Base-by-base conservation (phyloP, 306 rosid genomes). In the Senna siamea region DNA sequence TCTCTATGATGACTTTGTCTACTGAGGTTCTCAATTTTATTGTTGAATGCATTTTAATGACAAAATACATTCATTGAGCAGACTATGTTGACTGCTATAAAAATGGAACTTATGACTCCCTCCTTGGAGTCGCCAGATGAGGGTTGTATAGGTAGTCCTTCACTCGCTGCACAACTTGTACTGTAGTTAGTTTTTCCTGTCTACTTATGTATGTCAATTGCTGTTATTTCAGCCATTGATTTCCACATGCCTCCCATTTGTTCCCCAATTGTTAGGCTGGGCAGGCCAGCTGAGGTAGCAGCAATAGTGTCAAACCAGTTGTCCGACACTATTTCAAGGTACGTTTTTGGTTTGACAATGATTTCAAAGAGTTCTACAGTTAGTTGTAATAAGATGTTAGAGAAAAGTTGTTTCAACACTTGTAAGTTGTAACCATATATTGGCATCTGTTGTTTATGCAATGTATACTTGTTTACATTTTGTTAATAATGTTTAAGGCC, bases 241-340 rank as follows among this genome's bases (percentile, higher is more conserved):
- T 91, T 93, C 84, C 94, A 91, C 85, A 91, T 93, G 97, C 97
- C 97, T 76, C 89, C 97, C 18, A 89, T 91, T 59, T 93, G 98
- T 76, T 93, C 94, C 74, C 96, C 96, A 30, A 79, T 86, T 57
- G 97, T 93, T 72, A 86, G 98, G 82, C 98, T 96, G 23, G 98
- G 98, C 59, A 86, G 98, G 87, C 97, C 94, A 48, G 96, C 97
- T 63, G 97, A 93, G 81, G 86, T 75, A 57, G 93, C 88, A 47
- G 97, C 96, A 0, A 96, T 89, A 68, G 79, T 93, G 79, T 93
- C 98, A 20, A 93, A 91, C 81, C 96, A 86, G 75, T 83, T 91
- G 64, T 89, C 90, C 78, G 94, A 91, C 81, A 85, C 97, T 70
- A 85, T 93, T 82, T 76, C 67, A 79, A 91, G 94, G 98, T 79